phyloP scores from a whole-genome alignment of 805 yeast genomes.

The Yarrowia alimentaria region DNA sequence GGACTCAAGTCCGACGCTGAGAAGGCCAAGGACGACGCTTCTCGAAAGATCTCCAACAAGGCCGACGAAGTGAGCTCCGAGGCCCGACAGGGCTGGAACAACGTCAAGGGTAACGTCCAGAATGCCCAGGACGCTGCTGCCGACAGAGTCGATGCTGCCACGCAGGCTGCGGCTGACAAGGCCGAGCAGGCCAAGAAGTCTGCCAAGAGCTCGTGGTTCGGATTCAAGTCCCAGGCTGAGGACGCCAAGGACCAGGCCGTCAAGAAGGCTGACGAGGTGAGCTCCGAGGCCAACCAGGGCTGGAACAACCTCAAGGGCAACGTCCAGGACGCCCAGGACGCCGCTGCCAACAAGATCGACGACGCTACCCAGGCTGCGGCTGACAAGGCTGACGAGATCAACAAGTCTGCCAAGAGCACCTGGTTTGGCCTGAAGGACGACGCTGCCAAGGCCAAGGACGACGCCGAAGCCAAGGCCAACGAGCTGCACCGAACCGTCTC shows the following conservation, averaged over 20 bases:
- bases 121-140: slow-evolving; percentile 24
- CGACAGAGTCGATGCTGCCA: slow-evolving; percentile 9
- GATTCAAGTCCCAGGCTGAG: slow-evolving; percentile 4
- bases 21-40: slow-evolving; percentile 2
- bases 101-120: slow-evolving; percentile 25
- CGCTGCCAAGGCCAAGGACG: slow-evolving; percentile 1
- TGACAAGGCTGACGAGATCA: slow-evolving; percentile 2
- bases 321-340: slow-evolving; percentile 17
- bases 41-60: too few species aligned
- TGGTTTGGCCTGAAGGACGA: slow-evolving; percentile 4
- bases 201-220: slow-evolving; percentile 18
- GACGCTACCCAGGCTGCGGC: background rate
- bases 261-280: slow-evolving; percentile 20
- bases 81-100: slow-evolving; percentile 19
- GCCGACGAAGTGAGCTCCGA: slow-evolving; percentile 22
- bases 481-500: background rate
- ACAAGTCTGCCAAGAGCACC: slow-evolving; percentile 1
- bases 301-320: slow-evolving; percentile 22
- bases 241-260: slow-evolving; percentile 7
- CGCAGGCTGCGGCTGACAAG: slow-evolving; percentile 7
- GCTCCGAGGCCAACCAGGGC: slow-evolving; percentile 20
- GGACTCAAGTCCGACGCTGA: background rate
- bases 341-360: slow-evolving; percentile 25
- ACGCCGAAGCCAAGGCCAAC: slow-evolving; percentile 2
- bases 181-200: slow-evolving; percentile 24